Evolutionary conservation across 2,329 filamentous ascomycete genomes (phyloP).

Genomic region (Fusarium euwallaceae): DNA sequence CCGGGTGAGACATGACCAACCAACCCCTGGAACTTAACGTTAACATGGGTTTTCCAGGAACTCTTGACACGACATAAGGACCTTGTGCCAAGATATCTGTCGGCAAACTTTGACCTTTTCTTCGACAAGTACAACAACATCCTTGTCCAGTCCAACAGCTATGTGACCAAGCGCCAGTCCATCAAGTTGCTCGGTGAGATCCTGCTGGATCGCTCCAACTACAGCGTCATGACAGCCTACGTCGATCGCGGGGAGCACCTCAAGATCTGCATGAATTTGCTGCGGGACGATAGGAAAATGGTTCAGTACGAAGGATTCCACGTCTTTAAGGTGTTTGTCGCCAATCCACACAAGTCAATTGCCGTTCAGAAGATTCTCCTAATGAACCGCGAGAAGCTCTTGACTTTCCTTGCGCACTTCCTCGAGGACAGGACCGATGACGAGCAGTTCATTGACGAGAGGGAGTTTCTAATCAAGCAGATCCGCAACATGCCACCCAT

Average conservation of each 20-base stretch:
- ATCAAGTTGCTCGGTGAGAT: slow-evolving; percentile 98
- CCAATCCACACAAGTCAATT: slow-evolving; percentile 97
- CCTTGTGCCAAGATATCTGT: slow-evolving; percentile 88
- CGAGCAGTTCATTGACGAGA: slow-evolving; percentile 98
- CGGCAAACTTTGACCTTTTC: slow-evolving; percentile 92
- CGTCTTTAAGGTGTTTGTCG: slow-evolving; percentile 99
- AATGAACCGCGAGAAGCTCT: slow-evolving; percentile 92
- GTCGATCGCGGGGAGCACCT: slow-evolving; percentile 95
- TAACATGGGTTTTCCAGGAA: slow-evolving; percentile 68
- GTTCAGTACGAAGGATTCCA: slow-evolving; percentile 99
- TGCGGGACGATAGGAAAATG: slow-evolving; percentile 97
- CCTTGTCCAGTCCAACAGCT: slow-evolving; percentile 91
- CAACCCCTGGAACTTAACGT: slow-evolving; percentile 1
- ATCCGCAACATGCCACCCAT: slow-evolving; percentile 78
- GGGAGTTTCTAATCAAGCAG: slow-evolving; percentile 96
- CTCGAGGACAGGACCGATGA: slow-evolving; percentile 96
- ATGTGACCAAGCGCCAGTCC: slow-evolving; percentile 97
- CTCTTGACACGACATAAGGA: slow-evolving; percentile 94
- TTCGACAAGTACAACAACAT: slow-evolving; percentile 91
- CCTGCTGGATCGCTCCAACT: slow-evolving; percentile 93
- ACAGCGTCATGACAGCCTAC: slow-evolving; percentile 97
- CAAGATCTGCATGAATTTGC: slow-evolving; percentile 97
- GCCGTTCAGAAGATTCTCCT: slow-evolving; percentile 95
- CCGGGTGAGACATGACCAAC: slow-evolving; percentile 69
- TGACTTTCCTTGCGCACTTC: slow-evolving; percentile 91